Percentiles rank a stretch among this genome's conserved stretches.
Evolutionary conservation across 257 asterid genomes (phyloP).

Genomic region (Forsythia suspensa): DNA sequence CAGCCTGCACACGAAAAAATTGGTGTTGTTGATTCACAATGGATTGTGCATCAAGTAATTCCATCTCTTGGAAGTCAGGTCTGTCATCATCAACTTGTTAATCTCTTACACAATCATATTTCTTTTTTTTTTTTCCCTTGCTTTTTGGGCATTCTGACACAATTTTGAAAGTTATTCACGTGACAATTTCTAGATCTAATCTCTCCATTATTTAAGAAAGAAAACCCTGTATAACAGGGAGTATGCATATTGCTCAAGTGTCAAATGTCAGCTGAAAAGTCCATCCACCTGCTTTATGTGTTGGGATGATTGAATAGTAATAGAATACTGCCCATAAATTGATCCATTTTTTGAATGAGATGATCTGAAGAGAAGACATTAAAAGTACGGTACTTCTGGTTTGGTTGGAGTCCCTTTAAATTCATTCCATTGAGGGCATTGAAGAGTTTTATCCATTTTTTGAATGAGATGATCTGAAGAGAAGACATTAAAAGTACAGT

Average conservation of each 20-base stretch:
- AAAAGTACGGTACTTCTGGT: neutral
- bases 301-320: neutral
- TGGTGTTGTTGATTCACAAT: constrained; percentile 98
- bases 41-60: constrained; percentile 99
- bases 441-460: neutral
- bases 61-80: constrained; percentile 99
- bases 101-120: constrained; percentile 8
- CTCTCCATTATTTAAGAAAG: neutral
- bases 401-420: neutral
- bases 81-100: constrained; percentile 26
- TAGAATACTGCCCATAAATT: neutral
- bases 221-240: neutral
- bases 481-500: neutral
- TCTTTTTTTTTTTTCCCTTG: neutral
- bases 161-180: neutral
- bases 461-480: neutral
- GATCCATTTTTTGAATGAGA: neutral
- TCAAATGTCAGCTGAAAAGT: constrained; percentile 1
- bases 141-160: neutral
- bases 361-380: neutral
- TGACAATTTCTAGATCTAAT: neutral
- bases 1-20: constrained; percentile 99
- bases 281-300: neutral
- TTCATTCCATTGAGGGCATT: neutral
- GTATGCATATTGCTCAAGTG: neutral